Evolutionary conservation across 1,139 yeast species (phyloP).

Genomic region (Lodderomyces orthopsilosis): DNA sequence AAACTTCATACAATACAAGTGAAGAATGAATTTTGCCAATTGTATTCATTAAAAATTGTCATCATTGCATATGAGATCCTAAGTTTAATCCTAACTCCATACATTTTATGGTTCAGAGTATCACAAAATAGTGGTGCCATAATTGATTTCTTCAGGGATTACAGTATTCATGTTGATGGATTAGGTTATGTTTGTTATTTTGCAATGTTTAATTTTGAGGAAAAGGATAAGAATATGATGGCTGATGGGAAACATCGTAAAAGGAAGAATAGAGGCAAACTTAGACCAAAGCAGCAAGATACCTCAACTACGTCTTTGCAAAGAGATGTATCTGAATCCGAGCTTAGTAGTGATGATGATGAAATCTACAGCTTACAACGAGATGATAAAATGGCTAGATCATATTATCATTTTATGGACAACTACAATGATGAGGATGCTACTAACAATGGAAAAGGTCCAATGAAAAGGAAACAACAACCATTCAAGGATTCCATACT

Average conservation of each 20-base stretch:
- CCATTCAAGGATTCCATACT: not conserved
- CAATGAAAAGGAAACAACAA: conserved; percentile 8
- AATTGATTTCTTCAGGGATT: conserved; percentile 87
- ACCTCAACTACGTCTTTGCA: not conserved
- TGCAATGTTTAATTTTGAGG: conserved; percentile 85
- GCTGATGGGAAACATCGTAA: conserved; percentile 16
- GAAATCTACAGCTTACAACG: conserved; percentile 41
- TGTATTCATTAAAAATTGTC: conserved; percentile 71
- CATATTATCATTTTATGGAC: conserved; percentile 82
- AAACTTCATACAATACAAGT: conserved; percentile 79
- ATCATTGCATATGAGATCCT: conserved; percentile 76
- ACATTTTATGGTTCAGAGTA: conserved; percentile 78
- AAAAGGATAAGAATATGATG: conserved; percentile 53
- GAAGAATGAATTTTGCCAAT: conserved; percentile 74
- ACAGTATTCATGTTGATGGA: conserved; percentile 88
- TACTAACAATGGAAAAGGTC: not conserved
- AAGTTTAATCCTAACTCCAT: conserved; percentile 81
- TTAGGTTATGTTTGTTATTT: conserved; percentile 91
- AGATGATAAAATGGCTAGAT: conserved; percentile 89
- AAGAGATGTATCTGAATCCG: not conserved
- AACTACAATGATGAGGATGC: conserved; percentile 50
- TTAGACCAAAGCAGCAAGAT: conserved; percentile 7
- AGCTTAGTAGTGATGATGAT: conserved; percentile 23
- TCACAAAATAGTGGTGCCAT: conserved; percentile 71
- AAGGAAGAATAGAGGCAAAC: conserved; percentile 18